Conservation (phyloP, 2,329 filamentous ascomycete genomes). For the Curvularia sp. region DNA sequence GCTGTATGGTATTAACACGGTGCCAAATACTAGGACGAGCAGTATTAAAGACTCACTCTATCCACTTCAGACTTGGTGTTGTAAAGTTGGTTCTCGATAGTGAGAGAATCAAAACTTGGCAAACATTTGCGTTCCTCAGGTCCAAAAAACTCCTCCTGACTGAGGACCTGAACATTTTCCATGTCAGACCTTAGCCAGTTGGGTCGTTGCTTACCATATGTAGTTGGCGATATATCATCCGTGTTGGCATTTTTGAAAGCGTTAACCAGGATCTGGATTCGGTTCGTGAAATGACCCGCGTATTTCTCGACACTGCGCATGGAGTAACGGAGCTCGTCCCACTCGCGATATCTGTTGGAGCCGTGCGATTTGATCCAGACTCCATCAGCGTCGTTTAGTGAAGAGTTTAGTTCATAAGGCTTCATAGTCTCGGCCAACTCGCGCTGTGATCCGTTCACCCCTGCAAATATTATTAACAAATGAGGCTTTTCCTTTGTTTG, state of each 20-base stretch:
- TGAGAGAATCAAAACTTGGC: constrained; percentile 56
- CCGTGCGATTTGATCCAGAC: constrained; percentile 53
- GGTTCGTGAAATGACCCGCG: constrained; percentile 52
- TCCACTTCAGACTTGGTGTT: constrained; percentile 49
- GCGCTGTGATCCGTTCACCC: constrained; percentile 55
- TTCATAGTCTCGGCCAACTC: constrained; percentile 49
- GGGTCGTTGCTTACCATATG: constrained; percentile 45
- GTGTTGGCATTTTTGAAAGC: constrained; percentile 36
- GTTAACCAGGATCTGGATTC: constrained; percentile 55
- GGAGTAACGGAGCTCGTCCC: constrained; percentile 56
- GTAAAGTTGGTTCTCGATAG: constrained; percentile 55
- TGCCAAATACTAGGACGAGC: neutral
- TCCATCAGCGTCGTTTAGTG: constrained; percentile 52
- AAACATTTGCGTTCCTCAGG: constrained; percentile 49
- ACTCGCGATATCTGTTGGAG: constrained; percentile 55
- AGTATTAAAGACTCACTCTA: neutral
- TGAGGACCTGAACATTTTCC: constrained; percentile 48
- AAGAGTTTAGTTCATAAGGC: constrained; percentile 51
- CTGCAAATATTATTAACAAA: constrained; percentile 43
- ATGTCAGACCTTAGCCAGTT: constrained; percentile 49
- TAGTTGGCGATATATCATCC: constrained; percentile 13
- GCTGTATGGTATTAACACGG: neutral
- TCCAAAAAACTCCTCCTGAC: constrained; percentile 55
- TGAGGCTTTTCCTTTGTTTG: neutral
- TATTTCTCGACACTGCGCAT: constrained; percentile 54